These are phyloP conservation scores for Zarea fungicola DNA, from an alignment of 2,329 filamentous ascomycete genomes.

Conservation along the genomic window DNA sequence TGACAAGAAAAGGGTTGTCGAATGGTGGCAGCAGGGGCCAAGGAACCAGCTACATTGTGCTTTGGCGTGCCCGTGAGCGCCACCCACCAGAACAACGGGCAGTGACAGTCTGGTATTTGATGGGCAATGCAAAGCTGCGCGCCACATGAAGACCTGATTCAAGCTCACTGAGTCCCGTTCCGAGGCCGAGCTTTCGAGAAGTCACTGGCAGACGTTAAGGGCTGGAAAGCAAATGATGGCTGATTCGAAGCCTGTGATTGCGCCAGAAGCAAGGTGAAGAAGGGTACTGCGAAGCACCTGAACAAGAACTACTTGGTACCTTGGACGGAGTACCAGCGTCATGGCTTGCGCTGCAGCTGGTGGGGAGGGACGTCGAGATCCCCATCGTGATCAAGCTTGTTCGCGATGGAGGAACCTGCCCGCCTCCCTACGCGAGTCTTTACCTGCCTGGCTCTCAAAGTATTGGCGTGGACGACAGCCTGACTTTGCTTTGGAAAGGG, in stretches of 20 bases:
- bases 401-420: conserved; percentile 1
- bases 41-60: conserved; percentile 3
- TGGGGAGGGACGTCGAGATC: conserved; percentile 8
- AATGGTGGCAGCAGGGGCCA: neutral
- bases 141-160: neutral
- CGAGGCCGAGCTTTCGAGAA: neutral
- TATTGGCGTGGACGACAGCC: neutral
- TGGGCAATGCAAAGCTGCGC: neutral
- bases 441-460: neutral
- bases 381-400: conserved; percentile 11
- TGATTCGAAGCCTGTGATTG: neutral
- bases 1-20: conserved; percentile 6
- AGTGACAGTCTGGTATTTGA: too few relatives aligned
- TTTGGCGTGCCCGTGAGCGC: neutral
- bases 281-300: neutral
- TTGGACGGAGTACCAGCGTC: too few relatives aligned
- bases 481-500: conserved; percentile 16
- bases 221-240: neutral
- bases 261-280: neutral
- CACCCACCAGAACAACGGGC: neutral
- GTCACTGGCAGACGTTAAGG: neutral
- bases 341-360: neutral
- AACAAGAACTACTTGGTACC: neutral
- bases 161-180: neutral
- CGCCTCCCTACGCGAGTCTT: neutral